A percentile compares a stretch with the other conserved stretches of the same genome.
Evolutionary conservation across 2,329 filamentous ascomycete species (phyloP).

Genomic region (Parasarocladium wereldwijsianum): DNA sequence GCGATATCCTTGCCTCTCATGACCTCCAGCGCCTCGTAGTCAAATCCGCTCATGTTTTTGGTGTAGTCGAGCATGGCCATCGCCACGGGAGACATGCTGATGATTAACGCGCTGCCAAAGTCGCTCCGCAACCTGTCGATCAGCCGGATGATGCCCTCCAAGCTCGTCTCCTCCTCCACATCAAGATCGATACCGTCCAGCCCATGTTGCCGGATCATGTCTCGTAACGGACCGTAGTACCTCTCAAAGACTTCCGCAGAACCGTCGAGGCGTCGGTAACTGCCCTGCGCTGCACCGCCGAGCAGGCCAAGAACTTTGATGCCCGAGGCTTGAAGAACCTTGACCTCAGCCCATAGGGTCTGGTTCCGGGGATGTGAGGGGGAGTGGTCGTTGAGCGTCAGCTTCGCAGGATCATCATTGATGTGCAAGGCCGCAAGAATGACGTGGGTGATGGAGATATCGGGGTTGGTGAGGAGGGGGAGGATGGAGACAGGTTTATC

Average conservation of each 20-base stretch:
- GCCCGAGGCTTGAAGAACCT: constrained; percentile 54
- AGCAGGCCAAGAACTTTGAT: constrained; percentile 78
- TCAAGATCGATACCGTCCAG: constrained; percentile 65
- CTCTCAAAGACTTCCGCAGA: constrained; percentile 42
- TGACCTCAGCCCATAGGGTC: constrained; percentile 66
- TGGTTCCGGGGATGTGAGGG: constrained; percentile 53
- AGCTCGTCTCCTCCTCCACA: constrained; percentile 62
- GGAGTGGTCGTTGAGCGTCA: constrained; percentile 69
- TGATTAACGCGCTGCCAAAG: constrained; percentile 56
- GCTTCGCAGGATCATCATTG: constrained; percentile 47
- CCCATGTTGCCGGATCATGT: constrained; percentile 43
- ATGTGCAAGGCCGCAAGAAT: constrained; percentile 80
- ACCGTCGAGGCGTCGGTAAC: constrained; percentile 45
- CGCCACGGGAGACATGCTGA: constrained; percentile 72
- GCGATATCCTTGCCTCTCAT: constrained; percentile 50
- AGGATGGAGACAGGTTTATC: constrained; percentile 36
- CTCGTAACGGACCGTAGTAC: constrained; percentile 56
- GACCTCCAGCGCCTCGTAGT: constrained; percentile 60
- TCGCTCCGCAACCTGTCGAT: constrained; percentile 54
- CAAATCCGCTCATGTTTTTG: constrained; percentile 64
- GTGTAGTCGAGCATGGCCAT: constrained; percentile 45
- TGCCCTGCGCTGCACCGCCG: constrained; percentile 69
- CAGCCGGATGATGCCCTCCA: constrained; percentile 49
- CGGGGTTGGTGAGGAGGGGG: constrained; percentile 31
- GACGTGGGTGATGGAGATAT: constrained; percentile 55